These are phyloP conservation scores for Penicillium fimorum DNA, from an alignment of 495 filamentous ascomycete species.

Conservation along the genomic window DNA sequence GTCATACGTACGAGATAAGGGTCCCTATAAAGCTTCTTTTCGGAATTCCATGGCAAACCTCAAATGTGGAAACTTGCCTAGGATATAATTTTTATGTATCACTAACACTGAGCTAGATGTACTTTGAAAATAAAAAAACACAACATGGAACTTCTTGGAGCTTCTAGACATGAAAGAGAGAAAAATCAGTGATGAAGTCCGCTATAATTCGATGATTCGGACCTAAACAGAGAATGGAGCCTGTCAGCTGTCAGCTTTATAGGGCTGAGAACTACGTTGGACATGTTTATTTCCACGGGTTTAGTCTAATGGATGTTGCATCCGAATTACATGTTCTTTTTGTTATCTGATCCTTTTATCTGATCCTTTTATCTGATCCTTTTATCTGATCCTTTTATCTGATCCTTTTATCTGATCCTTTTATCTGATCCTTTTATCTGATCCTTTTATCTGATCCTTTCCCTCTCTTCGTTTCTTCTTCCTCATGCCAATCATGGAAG, in stretches of 20 bases:
- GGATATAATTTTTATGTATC: not conserved
- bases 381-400: too few species aligned
- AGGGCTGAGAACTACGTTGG: not conserved
- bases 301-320: not conserved
- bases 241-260: not conserved
- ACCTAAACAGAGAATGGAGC: not conserved
- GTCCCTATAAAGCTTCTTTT: not conserved
- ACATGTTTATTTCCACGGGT: not conserved
- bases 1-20: not conserved
- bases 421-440: conserved; percentile 29
- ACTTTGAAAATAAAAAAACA: not conserved
- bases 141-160: not conserved
- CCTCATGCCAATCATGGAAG: not conserved
- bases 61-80: not conserved
- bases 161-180: not conserved
- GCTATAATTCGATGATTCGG: not conserved
- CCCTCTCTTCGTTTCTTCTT: not conserved
- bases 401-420: too few species aligned
- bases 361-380: conserved; percentile 13
- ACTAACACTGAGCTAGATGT: not conserved
- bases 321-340: not conserved
- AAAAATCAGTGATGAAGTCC: too few species aligned
- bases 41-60: not conserved
- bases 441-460: conserved; percentile 3
- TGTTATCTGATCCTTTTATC: conserved; percentile 27